phyloP scores from a whole-genome alignment of 345 rosid species.

The Chamaenerion angustifolium region DNA sequence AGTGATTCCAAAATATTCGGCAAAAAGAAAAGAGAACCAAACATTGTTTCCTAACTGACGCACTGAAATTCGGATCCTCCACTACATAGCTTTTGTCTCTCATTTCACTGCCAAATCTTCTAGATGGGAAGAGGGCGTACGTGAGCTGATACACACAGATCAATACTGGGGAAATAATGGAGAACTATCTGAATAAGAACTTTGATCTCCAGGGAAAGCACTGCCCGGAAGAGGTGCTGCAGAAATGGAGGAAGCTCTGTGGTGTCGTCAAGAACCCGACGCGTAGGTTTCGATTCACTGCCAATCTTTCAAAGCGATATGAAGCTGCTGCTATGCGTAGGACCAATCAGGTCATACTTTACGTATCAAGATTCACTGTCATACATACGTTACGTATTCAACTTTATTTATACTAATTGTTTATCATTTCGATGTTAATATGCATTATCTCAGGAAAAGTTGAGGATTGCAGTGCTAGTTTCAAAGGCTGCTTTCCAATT shows the following conservation, averaged over 20 bases:
- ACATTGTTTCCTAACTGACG: no score
- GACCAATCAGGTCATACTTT: conserved; percentile 46
- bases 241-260: conserved; percentile 59
- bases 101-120: no score
- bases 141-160: no score
- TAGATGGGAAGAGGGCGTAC: no score
- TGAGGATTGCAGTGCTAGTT: conserved; percentile 77
- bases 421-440: no score
- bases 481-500: conserved; percentile 89
- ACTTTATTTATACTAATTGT: no score
- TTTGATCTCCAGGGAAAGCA: conserved; percentile 64
- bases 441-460: conserved; percentile 55
- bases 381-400: no score
- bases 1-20: no score
- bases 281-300: conserved; percentile 72
- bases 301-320: conserved; percentile 70
- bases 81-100: no score
- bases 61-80: no score
- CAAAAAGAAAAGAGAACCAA: no score
- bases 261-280: conserved; percentile 81
- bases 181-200: conserved; percentile 44
- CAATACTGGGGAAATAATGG: conserved; percentile 27
- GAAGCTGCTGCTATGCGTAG: conserved; percentile 90
- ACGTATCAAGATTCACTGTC: no score
- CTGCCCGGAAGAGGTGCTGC: conserved; percentile 45